phyloP scores from a whole-genome alignment of 2,329 filamentous ascomycete species.

The Cladosporium sp. region DNA sequence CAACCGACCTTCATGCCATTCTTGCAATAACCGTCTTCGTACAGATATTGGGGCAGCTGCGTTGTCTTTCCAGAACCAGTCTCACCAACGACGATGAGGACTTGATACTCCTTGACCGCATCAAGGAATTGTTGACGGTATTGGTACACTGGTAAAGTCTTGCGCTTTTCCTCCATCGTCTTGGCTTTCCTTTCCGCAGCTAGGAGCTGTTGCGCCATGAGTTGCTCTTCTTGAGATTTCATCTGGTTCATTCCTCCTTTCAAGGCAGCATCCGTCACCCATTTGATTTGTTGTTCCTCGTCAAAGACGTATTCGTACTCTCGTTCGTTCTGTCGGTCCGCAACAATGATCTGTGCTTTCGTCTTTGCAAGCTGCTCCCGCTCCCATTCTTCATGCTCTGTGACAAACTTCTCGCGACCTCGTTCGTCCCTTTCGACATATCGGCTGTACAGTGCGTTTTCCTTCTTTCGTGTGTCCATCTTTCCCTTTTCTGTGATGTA shows the following conservation, averaged over 20 bases:
- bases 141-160: slow-evolving; percentile 84
- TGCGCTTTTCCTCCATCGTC: slow-evolving; percentile 87
- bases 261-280: slow-evolving; percentile 72
- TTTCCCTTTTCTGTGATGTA: slow-evolving; percentile 94
- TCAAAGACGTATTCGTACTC: slow-evolving; percentile 95
- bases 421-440: slow-evolving; percentile 86
- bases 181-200: slow-evolving; percentile 85
- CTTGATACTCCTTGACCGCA: slow-evolving; percentile 83
- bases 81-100: slow-evolving; percentile 89
- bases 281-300: slow-evolving; percentile 82
- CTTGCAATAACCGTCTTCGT: slow-evolving; percentile 88
- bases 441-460: slow-evolving; percentile 84
- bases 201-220: slow-evolving; percentile 77
- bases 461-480: slow-evolving; percentile 81
- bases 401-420: slow-evolving; percentile 85
- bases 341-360: slow-evolving; percentile 76
- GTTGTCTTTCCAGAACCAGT: slow-evolving; percentile 96
- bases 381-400: slow-evolving; percentile 96
- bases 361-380: slow-evolving; percentile 83
- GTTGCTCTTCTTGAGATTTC: slow-evolving; percentile 71
- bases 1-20: slow-evolving; percentile 82
- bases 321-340: slow-evolving; percentile 73
- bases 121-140: slow-evolving; percentile 83
- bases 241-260: slow-evolving; percentile 70
- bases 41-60: slow-evolving; percentile 88